Conservation (phyloP, 495 filamentous ascomycete genomes). For the Immersiella caudata region DNA sequence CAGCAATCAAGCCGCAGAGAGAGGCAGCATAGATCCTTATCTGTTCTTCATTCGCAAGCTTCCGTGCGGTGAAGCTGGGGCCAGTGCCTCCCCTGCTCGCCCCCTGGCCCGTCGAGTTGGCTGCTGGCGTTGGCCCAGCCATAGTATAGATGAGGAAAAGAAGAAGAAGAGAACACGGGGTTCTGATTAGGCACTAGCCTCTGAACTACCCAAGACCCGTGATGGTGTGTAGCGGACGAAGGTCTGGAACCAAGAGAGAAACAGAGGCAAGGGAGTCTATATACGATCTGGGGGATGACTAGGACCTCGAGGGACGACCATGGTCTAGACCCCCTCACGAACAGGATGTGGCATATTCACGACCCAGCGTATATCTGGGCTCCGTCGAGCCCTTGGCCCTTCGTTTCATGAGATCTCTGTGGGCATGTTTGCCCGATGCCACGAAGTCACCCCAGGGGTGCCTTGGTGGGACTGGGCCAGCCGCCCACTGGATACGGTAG, state of each 20-base stretch:
- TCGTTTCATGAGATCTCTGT: neutral
- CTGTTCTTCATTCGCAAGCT: slow-evolving; percentile 38
- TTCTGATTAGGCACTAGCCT: neutral
- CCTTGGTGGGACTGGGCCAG: slow-evolving; percentile 26
- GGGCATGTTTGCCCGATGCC: neutral
- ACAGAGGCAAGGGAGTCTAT: neutral
- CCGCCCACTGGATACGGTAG: slow-evolving; percentile 26
- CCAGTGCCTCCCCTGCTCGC: slow-evolving; percentile 21
- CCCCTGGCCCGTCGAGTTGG: slow-evolving; percentile 23
- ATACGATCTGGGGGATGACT: neutral
- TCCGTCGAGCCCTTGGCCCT: slow-evolving; percentile 1
- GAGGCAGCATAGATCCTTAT: slow-evolving; percentile 49
- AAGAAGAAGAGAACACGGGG: neutral
- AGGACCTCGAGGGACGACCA: slow-evolving; percentile 4
- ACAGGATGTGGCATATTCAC: slow-evolving; percentile 3
- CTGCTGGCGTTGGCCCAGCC: slow-evolving; percentile 4
- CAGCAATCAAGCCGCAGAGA: slow-evolving; percentile 50
- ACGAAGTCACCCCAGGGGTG: slow-evolving; percentile 20
- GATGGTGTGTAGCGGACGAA: neutral
- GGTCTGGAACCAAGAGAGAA: neutral
- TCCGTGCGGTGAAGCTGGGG: slow-evolving; percentile 34
- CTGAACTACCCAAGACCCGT: neutral
- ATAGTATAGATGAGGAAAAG: neutral
- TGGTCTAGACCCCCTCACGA: slow-evolving; percentile 32
- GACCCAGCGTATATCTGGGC: slow-evolving; percentile 13